These are phyloP conservation scores for Candida nemodendra DNA, from an alignment of 805 yeast species.

Conservation along the genomic window DNA sequence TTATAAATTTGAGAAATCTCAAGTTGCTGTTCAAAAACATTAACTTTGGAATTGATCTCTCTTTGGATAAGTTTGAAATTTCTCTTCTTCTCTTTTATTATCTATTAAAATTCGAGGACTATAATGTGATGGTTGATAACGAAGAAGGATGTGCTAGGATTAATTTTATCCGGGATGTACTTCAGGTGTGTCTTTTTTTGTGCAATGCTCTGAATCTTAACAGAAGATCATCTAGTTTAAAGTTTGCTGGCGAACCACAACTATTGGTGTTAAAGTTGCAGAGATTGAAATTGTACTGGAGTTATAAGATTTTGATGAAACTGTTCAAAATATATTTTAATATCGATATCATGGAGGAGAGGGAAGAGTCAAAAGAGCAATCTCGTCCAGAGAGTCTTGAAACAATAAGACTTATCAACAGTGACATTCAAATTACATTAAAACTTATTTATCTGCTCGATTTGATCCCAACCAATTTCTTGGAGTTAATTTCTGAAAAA, in stretches of 20 bases:
- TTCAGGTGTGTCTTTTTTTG: slow-evolving; percentile 39
- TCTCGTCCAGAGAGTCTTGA: slow-evolving; percentile 35
- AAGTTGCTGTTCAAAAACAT: slow-evolving; percentile 46
- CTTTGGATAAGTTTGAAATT: slow-evolving; percentile 49
- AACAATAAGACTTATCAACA: slow-evolving; percentile 33
- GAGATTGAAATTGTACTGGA: slow-evolving; percentile 45
- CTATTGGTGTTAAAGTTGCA: slow-evolving; percentile 27
- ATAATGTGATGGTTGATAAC: slow-evolving; percentile 31
- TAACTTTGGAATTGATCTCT: slow-evolving; percentile 44
- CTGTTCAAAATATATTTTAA: slow-evolving; percentile 30
- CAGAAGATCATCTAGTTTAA: slow-evolving; percentile 14
- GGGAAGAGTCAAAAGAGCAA: slow-evolving; percentile 15
- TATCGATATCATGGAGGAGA: slow-evolving; percentile 19
- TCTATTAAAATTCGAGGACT: slow-evolving; percentile 39
- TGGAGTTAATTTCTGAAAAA: slow-evolving; percentile 19
- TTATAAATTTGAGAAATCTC: slow-evolving; percentile 37
- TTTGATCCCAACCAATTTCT: slow-evolving; percentile 31
- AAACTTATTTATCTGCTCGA: slow-evolving; percentile 33
- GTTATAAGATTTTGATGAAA: slow-evolving; percentile 35
- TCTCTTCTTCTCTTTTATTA: slow-evolving; percentile 48
- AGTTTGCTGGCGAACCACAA: slow-evolving; percentile 9
- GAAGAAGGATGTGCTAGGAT: slow-evolving; percentile 29
- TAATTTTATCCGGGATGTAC: slow-evolving; percentile 42
- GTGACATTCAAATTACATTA: slow-evolving; percentile 34
- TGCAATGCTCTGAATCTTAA: slow-evolving; percentile 45